phyloP scores from a whole-genome alignment of 1,284 basidiomycete species.

The Microbotryomycetes sp. region DNA sequence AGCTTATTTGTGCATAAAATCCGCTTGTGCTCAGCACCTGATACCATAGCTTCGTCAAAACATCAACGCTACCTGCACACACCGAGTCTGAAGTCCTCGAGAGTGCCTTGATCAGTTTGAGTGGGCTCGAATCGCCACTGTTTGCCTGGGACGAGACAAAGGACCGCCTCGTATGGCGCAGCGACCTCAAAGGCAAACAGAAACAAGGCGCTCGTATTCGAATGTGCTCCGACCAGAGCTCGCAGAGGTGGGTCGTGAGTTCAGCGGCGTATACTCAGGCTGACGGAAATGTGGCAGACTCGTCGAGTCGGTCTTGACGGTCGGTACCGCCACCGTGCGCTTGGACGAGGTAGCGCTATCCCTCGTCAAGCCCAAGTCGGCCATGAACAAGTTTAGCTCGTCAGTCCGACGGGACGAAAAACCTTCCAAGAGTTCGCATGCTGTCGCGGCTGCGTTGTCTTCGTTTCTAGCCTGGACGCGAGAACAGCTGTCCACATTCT shows the following conservation, averaged over 20 bases:
- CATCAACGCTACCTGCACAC: neutral
- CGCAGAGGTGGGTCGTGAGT: neutral
- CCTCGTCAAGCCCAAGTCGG: neutral
- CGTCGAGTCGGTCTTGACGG: neutral
- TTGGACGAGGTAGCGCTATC: slow-evolving; percentile 1
- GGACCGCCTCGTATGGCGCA: slow-evolving; percentile 2
- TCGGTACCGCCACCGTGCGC: slow-evolving; percentile 1
- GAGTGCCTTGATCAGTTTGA: neutral
- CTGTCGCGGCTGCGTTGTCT: slow-evolving; percentile 1
- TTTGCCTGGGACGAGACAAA: slow-evolving; percentile 1
- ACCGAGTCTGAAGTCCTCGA: neutral
- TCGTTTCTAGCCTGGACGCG: slow-evolving; percentile 1
- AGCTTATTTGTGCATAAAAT: too few species aligned
- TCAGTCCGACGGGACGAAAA: neutral
- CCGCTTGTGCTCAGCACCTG: neutral
- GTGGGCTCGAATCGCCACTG: slow-evolving; percentile 1
- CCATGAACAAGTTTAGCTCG: neutral
- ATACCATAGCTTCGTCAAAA: neutral
- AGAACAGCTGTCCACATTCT: neutral
- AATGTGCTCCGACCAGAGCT: neutral
- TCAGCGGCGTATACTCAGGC: neutral
- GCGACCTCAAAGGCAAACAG: slow-evolving; percentile 1
- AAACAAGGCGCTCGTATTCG: neutral
- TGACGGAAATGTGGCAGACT: neutral
- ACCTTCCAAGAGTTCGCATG: neutral